A percentile compares a stretch with the other conserved stretches of the same genome.
Conservation (phyloP, 75 land plant species). For the Pinus taeda region DNA sequence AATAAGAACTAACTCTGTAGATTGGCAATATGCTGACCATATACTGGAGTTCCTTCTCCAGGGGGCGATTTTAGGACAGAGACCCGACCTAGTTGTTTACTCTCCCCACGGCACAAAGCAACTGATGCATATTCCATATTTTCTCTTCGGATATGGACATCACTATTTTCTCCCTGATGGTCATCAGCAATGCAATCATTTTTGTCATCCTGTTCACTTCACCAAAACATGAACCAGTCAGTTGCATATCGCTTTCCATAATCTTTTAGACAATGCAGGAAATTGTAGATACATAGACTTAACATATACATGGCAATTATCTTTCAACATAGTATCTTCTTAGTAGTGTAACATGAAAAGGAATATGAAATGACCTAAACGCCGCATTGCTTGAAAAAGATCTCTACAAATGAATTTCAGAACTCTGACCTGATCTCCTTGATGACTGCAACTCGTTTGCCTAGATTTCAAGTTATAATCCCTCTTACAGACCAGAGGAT, state of each 20-base stretch:
- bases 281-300: not conserved
- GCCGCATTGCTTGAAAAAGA: not conserved
- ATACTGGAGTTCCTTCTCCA: not conserved
- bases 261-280: not conserved
- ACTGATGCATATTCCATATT: not conserved
- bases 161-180: not conserved
- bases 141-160: not conserved
- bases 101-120: not conserved
- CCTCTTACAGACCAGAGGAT: not conserved
- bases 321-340: not conserved
- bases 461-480: not conserved
- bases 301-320: not conserved
- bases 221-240: not conserved
- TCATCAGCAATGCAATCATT: not conserved
- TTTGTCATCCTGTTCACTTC: slow-evolving; percentile 6
- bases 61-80: not conserved
- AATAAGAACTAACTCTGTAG: not conserved
- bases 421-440: slow-evolving; percentile 3
- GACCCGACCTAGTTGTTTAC: slow-evolving; percentile 1
- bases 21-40: not conserved
- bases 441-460: not conserved
- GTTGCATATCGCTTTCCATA: not conserved
- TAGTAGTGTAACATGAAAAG: not conserved
- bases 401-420: not conserved
- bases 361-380: not conserved